Conservation (phyloP, 352 stramenopile species). For the Phytophthora pseudosyringae region DNA sequence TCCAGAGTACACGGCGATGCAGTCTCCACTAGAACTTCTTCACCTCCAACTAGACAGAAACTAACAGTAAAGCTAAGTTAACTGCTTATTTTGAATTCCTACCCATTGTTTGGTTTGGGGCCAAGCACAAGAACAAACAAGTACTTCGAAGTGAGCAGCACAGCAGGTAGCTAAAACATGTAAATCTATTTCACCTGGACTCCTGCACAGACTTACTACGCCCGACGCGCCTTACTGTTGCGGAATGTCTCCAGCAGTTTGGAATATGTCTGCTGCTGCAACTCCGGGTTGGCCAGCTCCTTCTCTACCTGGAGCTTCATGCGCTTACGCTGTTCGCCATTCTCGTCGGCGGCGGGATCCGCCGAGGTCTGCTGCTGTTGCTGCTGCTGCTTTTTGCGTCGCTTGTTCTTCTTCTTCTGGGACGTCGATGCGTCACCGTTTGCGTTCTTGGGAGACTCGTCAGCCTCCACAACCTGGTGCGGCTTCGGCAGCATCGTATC, state of each 20-base stretch:
- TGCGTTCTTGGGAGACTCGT: conserved; percentile 24
- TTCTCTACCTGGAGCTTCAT: conserved; percentile 73
- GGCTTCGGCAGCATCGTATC: conserved; percentile 86
- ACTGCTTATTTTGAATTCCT: neutral
- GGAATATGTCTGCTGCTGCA: conserved; percentile 76
- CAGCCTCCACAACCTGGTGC: conserved; percentile 27
- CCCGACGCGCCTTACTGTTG: conserved; percentile 43
- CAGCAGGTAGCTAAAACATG: conserved; percentile 22
- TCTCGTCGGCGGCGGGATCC: conserved; percentile 27
- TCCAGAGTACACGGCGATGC: conserved; percentile 25
- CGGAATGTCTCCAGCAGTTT: conserved; percentile 72
- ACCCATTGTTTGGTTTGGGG: too few species aligned
- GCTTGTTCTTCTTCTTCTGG: conserved; percentile 69
- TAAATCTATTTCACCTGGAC: conserved; percentile 48
- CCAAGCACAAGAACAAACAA: too few species aligned
- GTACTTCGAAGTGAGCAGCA: neutral
- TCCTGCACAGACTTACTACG: conserved; percentile 28
- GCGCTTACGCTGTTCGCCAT: conserved; percentile 58
- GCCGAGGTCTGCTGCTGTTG: conserved; percentile 34
- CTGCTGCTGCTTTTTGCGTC: conserved; percentile 62
- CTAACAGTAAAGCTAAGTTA: conserved; percentile 3
- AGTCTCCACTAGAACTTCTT: conserved; percentile 24
- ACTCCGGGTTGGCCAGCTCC: conserved; percentile 58
- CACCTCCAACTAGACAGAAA: conserved; percentile 19
- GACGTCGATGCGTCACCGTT: conserved; percentile 6